phyloP scores from a whole-genome alignment of 345 rosid species.

The Gossypium australe region DNA sequence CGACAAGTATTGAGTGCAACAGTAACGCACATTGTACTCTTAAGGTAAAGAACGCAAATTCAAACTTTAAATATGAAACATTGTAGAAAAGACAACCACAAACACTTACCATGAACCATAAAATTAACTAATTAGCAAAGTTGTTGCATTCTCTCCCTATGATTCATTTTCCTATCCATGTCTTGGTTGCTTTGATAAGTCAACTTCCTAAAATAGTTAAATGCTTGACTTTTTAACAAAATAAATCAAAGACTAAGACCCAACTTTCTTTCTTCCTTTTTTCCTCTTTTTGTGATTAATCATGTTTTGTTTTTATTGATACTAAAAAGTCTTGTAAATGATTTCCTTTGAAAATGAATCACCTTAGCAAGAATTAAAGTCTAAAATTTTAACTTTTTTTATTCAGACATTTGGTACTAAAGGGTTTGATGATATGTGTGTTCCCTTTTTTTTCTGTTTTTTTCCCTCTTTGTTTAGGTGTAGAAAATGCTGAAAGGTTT shows the following conservation, averaged over 20 bases:
- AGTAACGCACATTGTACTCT: no score
- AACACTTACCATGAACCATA: no score
- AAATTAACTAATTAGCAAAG: no score
- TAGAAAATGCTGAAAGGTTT: conserved; percentile 3
- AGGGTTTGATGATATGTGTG: not conserved
- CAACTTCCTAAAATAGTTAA: not conserved
- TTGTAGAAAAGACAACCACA: no score
- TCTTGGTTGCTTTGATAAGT: not conserved
- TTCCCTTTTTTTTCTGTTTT: not conserved
- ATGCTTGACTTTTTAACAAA: not conserved
- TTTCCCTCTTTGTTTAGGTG: not conserved
- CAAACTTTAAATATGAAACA: no score
- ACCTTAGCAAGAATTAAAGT: not conserved
- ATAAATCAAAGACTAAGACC: not conserved
- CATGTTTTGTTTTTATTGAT: not conserved
- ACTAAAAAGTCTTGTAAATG: not conserved
- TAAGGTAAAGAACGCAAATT: rapidly evolving
- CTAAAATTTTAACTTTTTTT: not conserved
- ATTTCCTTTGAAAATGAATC: conserved; percentile 10
- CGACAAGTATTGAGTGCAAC: no score
- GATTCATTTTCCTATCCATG: no score
- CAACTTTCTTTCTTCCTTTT: not conserved
- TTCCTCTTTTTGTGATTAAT: not conserved
- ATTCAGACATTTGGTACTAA: not conserved
- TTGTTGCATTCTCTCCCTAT: no score